These are phyloP conservation scores for Centella asiatica DNA, from an alignment of 129 eudicot species.

Conservation along the genomic window DNA sequence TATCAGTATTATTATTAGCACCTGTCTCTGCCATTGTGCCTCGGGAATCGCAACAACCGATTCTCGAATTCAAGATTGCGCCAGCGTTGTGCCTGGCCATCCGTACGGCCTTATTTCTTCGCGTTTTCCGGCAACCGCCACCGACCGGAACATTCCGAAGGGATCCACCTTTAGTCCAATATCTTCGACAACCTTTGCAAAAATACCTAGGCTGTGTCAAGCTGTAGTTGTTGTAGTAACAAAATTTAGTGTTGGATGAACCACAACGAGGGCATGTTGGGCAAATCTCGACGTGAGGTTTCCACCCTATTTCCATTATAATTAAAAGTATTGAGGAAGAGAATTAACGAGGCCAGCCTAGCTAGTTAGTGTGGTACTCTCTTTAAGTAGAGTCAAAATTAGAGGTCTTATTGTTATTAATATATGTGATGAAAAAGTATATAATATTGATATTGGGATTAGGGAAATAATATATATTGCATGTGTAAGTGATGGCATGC, in stretches of 20 bases:
- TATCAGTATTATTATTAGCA: slow-evolving; percentile 9
- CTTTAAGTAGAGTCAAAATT: too few relatives aligned
- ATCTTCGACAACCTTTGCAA: slow-evolving; percentile 73
- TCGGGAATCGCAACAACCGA: neutral
- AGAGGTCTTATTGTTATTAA: too few relatives aligned
- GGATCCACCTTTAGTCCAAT: slow-evolving; percentile 83
- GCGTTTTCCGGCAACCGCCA: slow-evolving; percentile 57
- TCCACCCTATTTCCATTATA: slow-evolving; percentile 69
- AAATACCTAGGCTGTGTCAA: slow-evolving; percentile 68
- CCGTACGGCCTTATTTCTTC: slow-evolving; percentile 35
- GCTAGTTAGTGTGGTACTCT: neutral
- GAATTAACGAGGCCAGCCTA: neutral
- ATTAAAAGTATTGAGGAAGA: neutral
- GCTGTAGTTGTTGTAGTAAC: slow-evolving; percentile 73
- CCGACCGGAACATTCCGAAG: slow-evolving; percentile 69
- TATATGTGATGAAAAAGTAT: too few relatives aligned
- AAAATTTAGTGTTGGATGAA: slow-evolving; percentile 66
- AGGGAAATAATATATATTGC: too few relatives aligned
- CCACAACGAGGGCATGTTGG: slow-evolving; percentile 76
- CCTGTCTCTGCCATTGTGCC: slow-evolving; percentile 4
- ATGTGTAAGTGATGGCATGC: slow-evolving; percentile 6
- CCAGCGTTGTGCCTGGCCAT: slow-evolving; percentile 2
- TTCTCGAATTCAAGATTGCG: slow-evolving; percentile 12
- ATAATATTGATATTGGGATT: too few relatives aligned
- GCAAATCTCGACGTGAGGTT: slow-evolving; percentile 42